These are phyloP conservation scores for Claviceps quebecensis DNA, from an alignment of 2,329 filamentous ascomycete species.

Conservation along the genomic window DNA sequence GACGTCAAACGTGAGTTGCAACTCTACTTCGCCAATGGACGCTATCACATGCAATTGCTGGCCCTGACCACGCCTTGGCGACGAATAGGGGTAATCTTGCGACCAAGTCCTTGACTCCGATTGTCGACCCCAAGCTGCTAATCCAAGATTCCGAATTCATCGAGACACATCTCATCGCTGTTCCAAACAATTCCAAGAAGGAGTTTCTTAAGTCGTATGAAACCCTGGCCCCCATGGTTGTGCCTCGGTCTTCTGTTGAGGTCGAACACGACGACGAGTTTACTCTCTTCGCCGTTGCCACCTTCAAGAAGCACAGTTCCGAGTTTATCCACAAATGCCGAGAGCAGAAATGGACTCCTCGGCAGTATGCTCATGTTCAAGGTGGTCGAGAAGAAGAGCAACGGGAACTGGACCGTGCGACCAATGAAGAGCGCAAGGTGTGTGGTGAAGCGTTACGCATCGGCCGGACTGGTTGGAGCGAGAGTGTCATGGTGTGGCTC, in stretches of 20 bases:
- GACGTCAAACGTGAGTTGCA: slow-evolving; percentile 63
- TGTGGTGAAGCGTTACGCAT: slow-evolving; percentile 85
- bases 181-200: slow-evolving; percentile 66
- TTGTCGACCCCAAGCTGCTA: slow-evolving; percentile 68
- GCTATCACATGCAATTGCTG: neutral
- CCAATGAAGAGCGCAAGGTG: slow-evolving; percentile 75
- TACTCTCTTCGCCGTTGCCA: slow-evolving; percentile 72
- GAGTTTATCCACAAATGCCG: slow-evolving; percentile 89
- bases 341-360: slow-evolving; percentile 86
- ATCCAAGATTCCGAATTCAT: slow-evolving; percentile 91
- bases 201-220: slow-evolving; percentile 88
- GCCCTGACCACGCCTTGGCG: neutral
- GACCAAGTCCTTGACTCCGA: slow-evolving; percentile 81
- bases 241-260: slow-evolving; percentile 71
- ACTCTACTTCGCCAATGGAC: neutral
- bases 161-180: slow-evolving; percentile 85
- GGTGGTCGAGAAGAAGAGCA: slow-evolving; percentile 82
- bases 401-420: slow-evolving; percentile 68
- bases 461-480: slow-evolving; percentile 84
- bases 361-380: slow-evolving; percentile 86
- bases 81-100: slow-evolving; percentile 67
- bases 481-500: slow-evolving; percentile 91
- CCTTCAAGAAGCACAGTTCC: slow-evolving; percentile 78
- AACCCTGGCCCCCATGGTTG: slow-evolving; percentile 77
- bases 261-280: slow-evolving; percentile 84